Conservation (phyloP, 306 rosid genomes). For the Glycine tomentella region DNA sequence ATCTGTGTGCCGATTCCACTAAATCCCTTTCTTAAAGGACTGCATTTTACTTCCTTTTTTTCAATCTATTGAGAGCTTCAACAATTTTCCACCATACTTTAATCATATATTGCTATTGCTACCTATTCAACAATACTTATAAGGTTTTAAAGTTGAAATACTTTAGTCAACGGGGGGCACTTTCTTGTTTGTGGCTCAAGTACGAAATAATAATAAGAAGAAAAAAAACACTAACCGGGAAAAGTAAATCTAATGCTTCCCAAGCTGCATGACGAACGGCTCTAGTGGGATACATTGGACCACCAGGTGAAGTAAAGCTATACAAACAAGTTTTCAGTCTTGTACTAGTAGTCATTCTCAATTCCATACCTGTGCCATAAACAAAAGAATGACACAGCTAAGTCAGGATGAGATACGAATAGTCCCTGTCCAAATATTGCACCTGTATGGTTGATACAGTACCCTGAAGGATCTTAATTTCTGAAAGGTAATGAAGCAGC, state of each 20-base stretch:
- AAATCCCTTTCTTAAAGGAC: not conserved
- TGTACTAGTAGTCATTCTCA: constrained; percentile 93
- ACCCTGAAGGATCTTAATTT: constrained; percentile 82
- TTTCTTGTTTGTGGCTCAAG: not conserved
- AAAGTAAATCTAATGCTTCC: constrained; percentile 91
- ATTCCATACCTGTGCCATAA: constrained; percentile 78
- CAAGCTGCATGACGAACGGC: constrained; percentile 99
- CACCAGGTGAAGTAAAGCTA: constrained; percentile 96
- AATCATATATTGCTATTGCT: too few species aligned
- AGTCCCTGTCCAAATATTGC: constrained; percentile 35
- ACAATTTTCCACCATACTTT: too few species aligned
- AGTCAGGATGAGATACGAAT: constrained; percentile 32
- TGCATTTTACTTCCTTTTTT: too few species aligned
- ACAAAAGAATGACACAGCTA: constrained; percentile 23
- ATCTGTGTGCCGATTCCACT: not conserved
- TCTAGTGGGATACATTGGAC: constrained; percentile 98
- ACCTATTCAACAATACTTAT: not conserved
- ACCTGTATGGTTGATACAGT: constrained; percentile 41
- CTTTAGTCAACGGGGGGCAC: too few species aligned
- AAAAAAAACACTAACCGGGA: constrained; percentile 67
- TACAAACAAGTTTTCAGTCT: constrained; percentile 88
- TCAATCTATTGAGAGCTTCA: too few species aligned
- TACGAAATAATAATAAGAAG: not conserved
- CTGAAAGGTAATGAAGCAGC: constrained; percentile 86
- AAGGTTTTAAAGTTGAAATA: not conserved